Percentiles rank a stretch among this genome's conserved stretches.
Evolutionary conservation across 2,329 filamentous ascomycete species (phyloP).

Genomic region (Curvularia sp.): DNA sequence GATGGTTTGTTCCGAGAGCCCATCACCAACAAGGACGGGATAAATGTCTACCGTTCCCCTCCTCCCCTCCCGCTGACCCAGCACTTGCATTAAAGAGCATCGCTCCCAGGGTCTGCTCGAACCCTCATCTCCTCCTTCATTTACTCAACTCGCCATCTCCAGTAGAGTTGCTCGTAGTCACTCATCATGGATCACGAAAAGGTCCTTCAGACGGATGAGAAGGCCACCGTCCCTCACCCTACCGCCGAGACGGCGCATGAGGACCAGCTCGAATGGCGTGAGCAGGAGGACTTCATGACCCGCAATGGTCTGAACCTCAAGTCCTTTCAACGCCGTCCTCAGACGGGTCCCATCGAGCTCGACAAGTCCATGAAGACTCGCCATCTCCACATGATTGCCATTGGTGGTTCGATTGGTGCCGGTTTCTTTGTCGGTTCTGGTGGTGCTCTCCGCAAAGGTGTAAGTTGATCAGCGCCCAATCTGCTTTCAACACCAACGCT

Average conservation of each 20-base stretch:
- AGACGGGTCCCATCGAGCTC: constrained; percentile 35
- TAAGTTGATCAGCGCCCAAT: constrained; percentile 37
- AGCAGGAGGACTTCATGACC: constrained; percentile 45
- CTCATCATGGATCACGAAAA: constrained; percentile 42
- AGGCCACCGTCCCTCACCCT: constrained; percentile 29
- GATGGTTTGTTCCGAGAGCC: constrained; percentile 37
- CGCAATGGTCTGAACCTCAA: constrained; percentile 47
- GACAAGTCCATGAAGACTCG: constrained; percentile 61
- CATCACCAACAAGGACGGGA: constrained; percentile 25
- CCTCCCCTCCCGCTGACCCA: constrained; percentile 39
- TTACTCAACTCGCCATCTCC: constrained; percentile 17
- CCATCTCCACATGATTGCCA: constrained; percentile 69
- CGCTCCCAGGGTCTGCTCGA: constrained; percentile 22
- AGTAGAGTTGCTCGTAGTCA: neutral
- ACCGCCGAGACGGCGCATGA: constrained; percentile 24
- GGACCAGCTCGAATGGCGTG: constrained; percentile 35
- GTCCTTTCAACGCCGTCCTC: constrained; percentile 47
- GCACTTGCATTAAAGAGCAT: constrained; percentile 32
- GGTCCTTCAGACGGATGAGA: constrained; percentile 37
- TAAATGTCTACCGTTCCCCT: constrained; percentile 31
- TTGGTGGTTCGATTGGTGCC: constrained; percentile 68
- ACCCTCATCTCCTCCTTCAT: constrained; percentile 9
- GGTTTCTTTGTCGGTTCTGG: constrained; percentile 70
- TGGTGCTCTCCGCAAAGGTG: constrained; percentile 61
- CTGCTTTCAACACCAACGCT: constrained; percentile 2